phyloP scores from a whole-genome alignment of 1,284 basidiomycete genomes.

The Thecaphora frezii region DNA sequence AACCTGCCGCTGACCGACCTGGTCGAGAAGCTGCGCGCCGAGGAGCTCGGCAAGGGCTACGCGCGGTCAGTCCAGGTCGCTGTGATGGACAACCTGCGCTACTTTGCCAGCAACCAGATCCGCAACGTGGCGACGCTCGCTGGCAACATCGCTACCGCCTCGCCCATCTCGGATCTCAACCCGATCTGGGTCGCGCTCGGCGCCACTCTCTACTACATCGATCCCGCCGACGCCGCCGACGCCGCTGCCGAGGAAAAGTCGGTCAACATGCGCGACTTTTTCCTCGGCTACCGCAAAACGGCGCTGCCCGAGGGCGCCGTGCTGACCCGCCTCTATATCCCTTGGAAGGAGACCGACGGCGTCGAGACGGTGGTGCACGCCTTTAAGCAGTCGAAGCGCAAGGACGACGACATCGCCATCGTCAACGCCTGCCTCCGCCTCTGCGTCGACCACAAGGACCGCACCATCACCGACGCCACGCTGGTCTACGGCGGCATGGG shows the following conservation, averaged over 20 bases:
- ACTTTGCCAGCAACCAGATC: constrained; percentile 59
- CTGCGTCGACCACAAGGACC: constrained; percentile 11
- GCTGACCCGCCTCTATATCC: constrained; percentile 48
- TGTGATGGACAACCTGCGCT: constrained; percentile 43
- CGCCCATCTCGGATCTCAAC: constrained; percentile 60
- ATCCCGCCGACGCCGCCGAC: constrained; percentile 31
- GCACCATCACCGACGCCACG: constrained; percentile 35
- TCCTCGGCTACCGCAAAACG: constrained; percentile 59
- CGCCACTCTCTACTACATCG: constrained; percentile 33
- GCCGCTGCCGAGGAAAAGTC: constrained; percentile 13
- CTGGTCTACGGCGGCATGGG: constrained; percentile 60
- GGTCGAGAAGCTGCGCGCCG: constrained; percentile 29
- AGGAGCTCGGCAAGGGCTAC: constrained; percentile 15
- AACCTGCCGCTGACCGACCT: constrained; percentile 49
- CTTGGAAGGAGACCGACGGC: constrained; percentile 25
- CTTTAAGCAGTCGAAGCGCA: constrained; percentile 60
- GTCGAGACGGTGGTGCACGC: constrained; percentile 47
- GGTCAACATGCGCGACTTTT: constrained; percentile 47
- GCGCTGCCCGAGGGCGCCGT: constrained; percentile 52
- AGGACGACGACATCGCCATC: constrained; percentile 61
- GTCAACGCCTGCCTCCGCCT: constrained; percentile 56
- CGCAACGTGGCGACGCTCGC: constrained; percentile 58
- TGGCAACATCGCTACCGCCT: constrained; percentile 60
- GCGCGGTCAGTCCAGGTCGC: constrained; percentile 36
- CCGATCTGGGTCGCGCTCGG: constrained; percentile 60